Evolutionary conservation across 805 yeast species (phyloP).

Genomic region (Crinitomyces ghanaensis): DNA sequence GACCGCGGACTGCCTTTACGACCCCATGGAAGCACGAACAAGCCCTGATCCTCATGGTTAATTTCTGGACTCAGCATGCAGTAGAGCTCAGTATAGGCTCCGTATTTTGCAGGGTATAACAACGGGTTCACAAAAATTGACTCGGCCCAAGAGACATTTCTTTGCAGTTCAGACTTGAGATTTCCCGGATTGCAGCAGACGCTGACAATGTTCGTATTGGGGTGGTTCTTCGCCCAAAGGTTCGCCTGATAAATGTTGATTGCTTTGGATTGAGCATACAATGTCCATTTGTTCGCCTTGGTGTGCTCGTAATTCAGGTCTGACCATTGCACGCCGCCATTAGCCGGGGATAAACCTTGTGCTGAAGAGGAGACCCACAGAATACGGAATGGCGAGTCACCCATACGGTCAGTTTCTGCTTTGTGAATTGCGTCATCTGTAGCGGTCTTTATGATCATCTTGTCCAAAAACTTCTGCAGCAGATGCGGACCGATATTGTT

Average conservation of each 20-base stretch:
- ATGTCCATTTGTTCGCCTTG: conserved; percentile 13
- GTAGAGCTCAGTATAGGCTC: conserved; percentile 35
- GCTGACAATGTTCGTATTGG: conserved; percentile 25
- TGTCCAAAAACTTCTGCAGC: conserved; percentile 30
- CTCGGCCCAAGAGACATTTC: conserved; percentile 13
- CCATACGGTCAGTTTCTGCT: conserved; percentile 36
- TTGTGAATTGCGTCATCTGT: conserved; percentile 20
- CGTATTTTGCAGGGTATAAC: conserved; percentile 23
- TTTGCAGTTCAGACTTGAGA: conserved; percentile 27
- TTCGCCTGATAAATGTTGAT: conserved; percentile 29
- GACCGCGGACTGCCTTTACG: conserved; percentile 26
- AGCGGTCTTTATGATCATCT: conserved; percentile 28
- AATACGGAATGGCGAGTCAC: too few species aligned
- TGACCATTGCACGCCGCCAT: conserved; percentile 28
- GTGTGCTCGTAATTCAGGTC: conserved; percentile 20
- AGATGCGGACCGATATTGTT: conserved; percentile 37
- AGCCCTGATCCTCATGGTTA: conserved; percentile 25
- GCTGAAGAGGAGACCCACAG: conserved; percentile 30
- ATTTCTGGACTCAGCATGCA: conserved; percentile 33
- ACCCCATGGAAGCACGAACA: conserved; percentile 35
- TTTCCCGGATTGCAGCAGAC: conserved; percentile 34
- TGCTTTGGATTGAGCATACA: conserved; percentile 37
- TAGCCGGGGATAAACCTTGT: conserved; percentile 23
- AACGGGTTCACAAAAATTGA: conserved; percentile 4
- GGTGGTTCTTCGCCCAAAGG: conserved; percentile 28